A percentile compares a stretch with the other conserved stretches of the same genome.
phyloP scores from a whole-genome alignment of 2,329 filamentous ascomycete species.

The Sodiomyces alkalinus region DNA sequence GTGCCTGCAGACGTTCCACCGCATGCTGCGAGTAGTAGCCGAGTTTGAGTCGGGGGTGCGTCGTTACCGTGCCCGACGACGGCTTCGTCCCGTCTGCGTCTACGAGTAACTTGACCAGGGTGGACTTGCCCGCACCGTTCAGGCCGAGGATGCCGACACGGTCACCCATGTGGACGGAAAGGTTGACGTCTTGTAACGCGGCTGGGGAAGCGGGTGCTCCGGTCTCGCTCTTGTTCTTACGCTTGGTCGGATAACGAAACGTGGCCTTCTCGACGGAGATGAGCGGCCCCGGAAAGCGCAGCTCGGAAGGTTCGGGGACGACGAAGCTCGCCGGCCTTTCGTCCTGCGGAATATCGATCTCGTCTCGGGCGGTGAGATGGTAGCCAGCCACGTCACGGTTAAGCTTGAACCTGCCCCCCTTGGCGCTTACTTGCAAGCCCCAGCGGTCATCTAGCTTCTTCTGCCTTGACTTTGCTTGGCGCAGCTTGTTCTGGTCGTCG shows the following conservation, averaged over 20 bases:
- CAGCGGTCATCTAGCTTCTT: slow-evolving; percentile 73
- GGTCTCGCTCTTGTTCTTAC: slow-evolving; percentile 14
- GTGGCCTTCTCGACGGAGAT: slow-evolving; percentile 55
- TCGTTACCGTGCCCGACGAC: slow-evolving; percentile 43
- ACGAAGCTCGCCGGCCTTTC: slow-evolving; percentile 40
- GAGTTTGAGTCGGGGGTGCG: slow-evolving; percentile 53
- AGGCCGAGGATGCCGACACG: slow-evolving; percentile 62
- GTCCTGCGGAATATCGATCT: slow-evolving; percentile 55
- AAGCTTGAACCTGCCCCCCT: slow-evolving; percentile 64
- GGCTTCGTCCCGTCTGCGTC: slow-evolving; percentile 43
- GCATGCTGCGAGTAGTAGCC: slow-evolving; percentile 73
- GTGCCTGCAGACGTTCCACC: slow-evolving; percentile 49
- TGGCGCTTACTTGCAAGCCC: slow-evolving; percentile 59
- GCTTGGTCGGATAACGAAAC: slow-evolving; percentile 40
- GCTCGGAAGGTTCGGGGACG: slow-evolving; percentile 48
- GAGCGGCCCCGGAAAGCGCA: slow-evolving; percentile 61
- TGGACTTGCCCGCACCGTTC: slow-evolving; percentile 74
- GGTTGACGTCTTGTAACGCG: slow-evolving; percentile 45
- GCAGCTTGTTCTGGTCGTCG: slow-evolving; percentile 71
- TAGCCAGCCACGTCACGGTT: slow-evolving; percentile 57
- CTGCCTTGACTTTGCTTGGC: slow-evolving; percentile 71
- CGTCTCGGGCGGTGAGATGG: slow-evolving; percentile 41
- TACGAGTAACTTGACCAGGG: slow-evolving; percentile 57
- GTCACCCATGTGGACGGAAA: slow-evolving; percentile 60
- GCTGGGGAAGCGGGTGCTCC: too few species aligned